Evolutionary conservation across 108 stramenopile genomes (phyloP).

Genomic region (Parietichytrium sp.): DNA sequence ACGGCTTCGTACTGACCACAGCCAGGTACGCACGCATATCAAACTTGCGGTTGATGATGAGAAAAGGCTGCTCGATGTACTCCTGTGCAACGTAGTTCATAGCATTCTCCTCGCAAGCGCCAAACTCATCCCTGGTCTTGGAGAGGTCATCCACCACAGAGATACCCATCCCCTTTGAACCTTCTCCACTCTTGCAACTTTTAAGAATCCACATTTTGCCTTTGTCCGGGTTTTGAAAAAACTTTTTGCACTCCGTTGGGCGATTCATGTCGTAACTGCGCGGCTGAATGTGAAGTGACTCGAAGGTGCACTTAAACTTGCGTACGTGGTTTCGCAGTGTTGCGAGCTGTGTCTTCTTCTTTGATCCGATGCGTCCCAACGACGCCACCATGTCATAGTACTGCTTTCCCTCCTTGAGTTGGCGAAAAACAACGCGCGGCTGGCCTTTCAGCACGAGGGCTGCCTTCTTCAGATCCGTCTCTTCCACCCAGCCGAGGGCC

Average conservation of each 20-base stretch:
- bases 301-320: conserved; percentile 35
- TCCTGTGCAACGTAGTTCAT: conserved; percentile 26
- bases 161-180: conserved; percentile 39
- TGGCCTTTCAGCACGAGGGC: conserved; percentile 25
- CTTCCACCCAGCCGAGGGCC: background rate
- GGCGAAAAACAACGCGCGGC: conserved; percentile 19
- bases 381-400: conserved; percentile 37
- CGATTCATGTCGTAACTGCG: conserved; percentile 23
- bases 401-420: conserved; percentile 36
- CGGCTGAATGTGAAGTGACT: conserved; percentile 12
- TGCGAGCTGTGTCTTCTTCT: conserved; percentile 32
- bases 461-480: conserved; percentile 30
- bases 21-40: conserved; percentile 31
- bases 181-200: conserved; percentile 29
- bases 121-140: conserved; percentile 2
- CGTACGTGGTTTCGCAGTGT: conserved; percentile 30
- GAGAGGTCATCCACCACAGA: background rate
- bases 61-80: conserved; percentile 15
- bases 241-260: conserved; percentile 19
- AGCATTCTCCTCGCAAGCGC: conserved; percentile 29
- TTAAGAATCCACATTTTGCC: conserved; percentile 36
- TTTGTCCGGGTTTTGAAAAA: conserved; percentile 20
- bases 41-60: conserved; percentile 10
- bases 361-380: conserved; percentile 9
- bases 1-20: conserved; percentile 29